phyloP scores from a whole-genome alignment of 331 rosid genomes.

The Prunus yedoensis region DNA sequence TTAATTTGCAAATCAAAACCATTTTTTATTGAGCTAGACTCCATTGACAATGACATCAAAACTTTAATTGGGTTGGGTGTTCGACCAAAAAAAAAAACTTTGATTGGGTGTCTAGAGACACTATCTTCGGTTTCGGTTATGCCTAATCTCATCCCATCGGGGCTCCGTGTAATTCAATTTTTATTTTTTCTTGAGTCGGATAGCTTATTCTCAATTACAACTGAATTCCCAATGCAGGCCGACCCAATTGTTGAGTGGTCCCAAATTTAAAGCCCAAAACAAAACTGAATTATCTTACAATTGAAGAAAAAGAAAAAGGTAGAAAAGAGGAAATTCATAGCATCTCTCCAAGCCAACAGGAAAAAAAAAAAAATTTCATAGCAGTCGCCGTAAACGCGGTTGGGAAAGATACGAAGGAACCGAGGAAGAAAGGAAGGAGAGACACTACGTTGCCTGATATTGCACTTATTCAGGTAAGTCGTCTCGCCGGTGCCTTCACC shows the following conservation, averaged over 20 bases:
- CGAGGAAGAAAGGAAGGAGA: slow-evolving; percentile 13
- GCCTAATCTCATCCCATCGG: not conserved
- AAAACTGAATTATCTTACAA: not conserved
- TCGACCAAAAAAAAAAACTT: too few relatives aligned
- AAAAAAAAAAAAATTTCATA: not conserved
- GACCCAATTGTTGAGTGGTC: not conserved
- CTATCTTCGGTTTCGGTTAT: too few relatives aligned
- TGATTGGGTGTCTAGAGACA: too few relatives aligned
- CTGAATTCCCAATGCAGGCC: not conserved
- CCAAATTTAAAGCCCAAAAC: not conserved
- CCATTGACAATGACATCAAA: too few relatives aligned
- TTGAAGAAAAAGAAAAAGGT: not conserved
- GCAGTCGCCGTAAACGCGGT: slow-evolving; percentile 9
- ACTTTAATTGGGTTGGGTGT: too few relatives aligned
- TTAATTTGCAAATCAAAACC: accelerated
- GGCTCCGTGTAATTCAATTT: not conserved
- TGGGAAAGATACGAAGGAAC: slow-evolving; percentile 12
- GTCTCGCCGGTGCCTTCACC: not conserved
- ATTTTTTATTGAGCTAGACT: too few relatives aligned
- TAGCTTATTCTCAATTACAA: too few relatives aligned
- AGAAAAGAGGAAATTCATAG: not conserved
- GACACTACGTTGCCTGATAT: not conserved
- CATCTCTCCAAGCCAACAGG: not conserved
- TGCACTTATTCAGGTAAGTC: slow-evolving; percentile 6
- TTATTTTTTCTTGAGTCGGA: not conserved